phyloP scores from a whole-genome alignment of 2,329 filamentous ascomycete species.

The Pseudogymnoascus sp. region DNA sequence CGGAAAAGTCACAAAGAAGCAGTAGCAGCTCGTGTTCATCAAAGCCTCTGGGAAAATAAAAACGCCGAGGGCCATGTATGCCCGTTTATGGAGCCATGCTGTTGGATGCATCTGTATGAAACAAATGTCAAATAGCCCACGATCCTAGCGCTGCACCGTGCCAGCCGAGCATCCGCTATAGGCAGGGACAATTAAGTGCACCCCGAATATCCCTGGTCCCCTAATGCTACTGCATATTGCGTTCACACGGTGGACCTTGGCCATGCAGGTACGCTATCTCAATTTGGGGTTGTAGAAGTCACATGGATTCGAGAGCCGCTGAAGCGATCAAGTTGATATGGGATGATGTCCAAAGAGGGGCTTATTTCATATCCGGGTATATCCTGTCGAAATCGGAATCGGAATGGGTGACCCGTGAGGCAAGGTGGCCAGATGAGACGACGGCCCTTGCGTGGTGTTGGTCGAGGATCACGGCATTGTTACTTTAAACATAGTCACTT shows the following conservation, averaged over 20 bases:
- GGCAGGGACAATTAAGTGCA: background rate
- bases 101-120: background rate
- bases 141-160: background rate
- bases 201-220: background rate
- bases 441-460: background rate
- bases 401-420: background rate
- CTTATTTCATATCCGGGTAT: constrained; percentile 2
- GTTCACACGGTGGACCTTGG: background rate
- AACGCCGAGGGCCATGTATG: background rate
- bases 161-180: background rate
- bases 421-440: background rate
- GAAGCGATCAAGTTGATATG: background rate
- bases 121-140: background rate
- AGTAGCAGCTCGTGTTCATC: background rate
- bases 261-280: background rate
- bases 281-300: background rate
- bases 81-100: background rate
- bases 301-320: background rate
- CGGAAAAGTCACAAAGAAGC: background rate
- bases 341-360: background rate
- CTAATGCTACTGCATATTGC: background rate
- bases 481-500: background rate
- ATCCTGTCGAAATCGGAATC: background rate
- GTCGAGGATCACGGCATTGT: background rate
- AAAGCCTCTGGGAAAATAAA: background rate